Conservation (phyloP, 164 flowering plant genomes). For the Chloranthus sessilifolius region DNA sequence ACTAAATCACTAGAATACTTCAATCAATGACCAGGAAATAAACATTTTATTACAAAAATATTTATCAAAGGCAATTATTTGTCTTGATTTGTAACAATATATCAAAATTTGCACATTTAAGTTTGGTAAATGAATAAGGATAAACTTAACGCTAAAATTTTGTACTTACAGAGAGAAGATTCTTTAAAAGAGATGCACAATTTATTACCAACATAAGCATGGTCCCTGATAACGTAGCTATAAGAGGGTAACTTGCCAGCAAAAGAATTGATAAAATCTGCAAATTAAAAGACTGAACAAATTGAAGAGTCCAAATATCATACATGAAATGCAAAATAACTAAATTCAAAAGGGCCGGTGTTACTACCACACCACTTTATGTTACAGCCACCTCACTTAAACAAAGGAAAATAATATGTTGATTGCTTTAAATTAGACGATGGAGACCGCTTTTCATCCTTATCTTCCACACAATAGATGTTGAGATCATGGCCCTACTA, state of each 20-base stretch:
- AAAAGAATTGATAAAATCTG: conserved; percentile 50
- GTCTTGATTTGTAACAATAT: background rate
- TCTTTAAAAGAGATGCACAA: conserved; percentile 60
- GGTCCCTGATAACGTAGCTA: conserved; percentile 52
- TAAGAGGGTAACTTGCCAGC: conserved; percentile 52
- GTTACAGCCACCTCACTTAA: too few species aligned
- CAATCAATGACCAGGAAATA: background rate
- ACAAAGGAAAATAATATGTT: too few species aligned
- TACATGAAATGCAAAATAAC: background rate
- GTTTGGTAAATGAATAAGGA: background rate
- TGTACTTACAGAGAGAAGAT: conserved; percentile 52
- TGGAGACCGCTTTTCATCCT: too few species aligned
- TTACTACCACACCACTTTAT: too few species aligned
- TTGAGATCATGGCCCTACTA: too few species aligned
- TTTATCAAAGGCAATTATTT: background rate
- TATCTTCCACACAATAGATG: too few species aligned
- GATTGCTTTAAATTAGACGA: too few species aligned
- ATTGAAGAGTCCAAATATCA: background rate
- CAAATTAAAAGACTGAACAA: conserved; percentile 3
- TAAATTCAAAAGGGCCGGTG: too few species aligned
- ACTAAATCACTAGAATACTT: background rate
- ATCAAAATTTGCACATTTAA: background rate
- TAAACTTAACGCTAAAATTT: background rate
- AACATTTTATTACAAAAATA: background rate
- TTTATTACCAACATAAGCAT: conserved; percentile 33